These are phyloP conservation scores for Exobasidium rhododendri DNA, from an alignment of 1,284 basidiomycete species.

Conservation along the genomic window DNA sequence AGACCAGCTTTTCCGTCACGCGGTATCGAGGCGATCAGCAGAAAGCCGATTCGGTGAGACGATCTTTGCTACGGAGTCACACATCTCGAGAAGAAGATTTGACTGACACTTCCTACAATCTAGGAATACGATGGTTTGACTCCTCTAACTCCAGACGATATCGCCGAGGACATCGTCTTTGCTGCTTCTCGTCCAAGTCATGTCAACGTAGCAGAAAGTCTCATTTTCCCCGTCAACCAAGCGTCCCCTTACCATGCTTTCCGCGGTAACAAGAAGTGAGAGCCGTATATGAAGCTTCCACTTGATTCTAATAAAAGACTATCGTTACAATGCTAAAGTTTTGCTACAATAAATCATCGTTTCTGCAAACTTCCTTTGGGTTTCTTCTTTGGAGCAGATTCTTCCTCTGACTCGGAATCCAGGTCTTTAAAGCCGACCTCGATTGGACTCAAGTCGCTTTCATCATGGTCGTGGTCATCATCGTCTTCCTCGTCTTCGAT, in stretches of 20 bases:
- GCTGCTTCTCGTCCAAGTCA: constrained; percentile 67
- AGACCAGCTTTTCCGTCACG: constrained; percentile 60
- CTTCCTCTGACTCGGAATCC: constrained; percentile 4
- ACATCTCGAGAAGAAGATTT: background rate
- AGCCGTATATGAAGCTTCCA: no score
- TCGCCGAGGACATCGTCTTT: constrained; percentile 96
- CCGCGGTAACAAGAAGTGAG: background rate
- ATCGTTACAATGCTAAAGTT: no score
- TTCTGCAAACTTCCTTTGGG: background rate
- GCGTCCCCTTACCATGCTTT: constrained; percentile 40
- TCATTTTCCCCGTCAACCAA: constrained; percentile 48
- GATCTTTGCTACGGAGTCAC: background rate
- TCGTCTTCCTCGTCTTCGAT: constrained; percentile 16
- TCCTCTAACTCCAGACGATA: constrained; percentile 47
- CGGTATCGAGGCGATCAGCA: constrained; percentile 38
- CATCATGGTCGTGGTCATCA: constrained; percentile 22
- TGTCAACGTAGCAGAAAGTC: constrained; percentile 51
- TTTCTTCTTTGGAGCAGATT: background rate
- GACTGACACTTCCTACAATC: background rate
- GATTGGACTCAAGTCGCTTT: constrained; percentile 15
- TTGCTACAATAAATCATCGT: constrained; percentile 3
- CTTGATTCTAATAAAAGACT: no score
- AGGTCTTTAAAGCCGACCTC: constrained; percentile 15
- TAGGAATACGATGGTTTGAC: constrained; percentile 42
- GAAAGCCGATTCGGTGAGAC: constrained; percentile 36